phyloP scores from a whole-genome alignment of 208 protist genomes.

The Acanthamoeba healyi region DNA sequence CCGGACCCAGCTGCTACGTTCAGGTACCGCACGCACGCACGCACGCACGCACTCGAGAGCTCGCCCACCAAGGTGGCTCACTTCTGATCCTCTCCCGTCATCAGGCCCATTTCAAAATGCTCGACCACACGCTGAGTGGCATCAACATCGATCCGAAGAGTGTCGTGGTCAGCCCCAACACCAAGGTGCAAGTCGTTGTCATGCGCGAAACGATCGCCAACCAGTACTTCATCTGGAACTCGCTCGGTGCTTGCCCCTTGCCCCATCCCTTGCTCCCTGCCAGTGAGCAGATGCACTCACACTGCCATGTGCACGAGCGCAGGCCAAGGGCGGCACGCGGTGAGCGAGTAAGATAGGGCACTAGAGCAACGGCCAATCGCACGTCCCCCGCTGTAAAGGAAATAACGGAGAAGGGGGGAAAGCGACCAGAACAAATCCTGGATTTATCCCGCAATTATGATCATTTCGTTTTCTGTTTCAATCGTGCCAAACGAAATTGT shows the following conservation, averaged over 20 bases:
- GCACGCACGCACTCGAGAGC: neutral
- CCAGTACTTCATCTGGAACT: conserved; percentile 68
- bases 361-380: neutral
- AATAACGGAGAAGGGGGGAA: conserved; percentile 3
- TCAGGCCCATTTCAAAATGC: conserved; percentile 27
- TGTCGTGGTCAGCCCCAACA: conserved; percentile 6
- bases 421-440: neutral
- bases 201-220: conserved; percentile 33
- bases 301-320: neutral
- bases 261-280: neutral
- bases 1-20: conserved; percentile 35
- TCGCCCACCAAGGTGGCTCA: neutral
- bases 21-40: neutral
- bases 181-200: conserved; percentile 48
- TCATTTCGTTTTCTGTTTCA: too few relatives aligned
- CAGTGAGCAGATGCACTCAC: too few relatives aligned
- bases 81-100: neutral
- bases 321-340: conserved; percentile 1
- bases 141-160: conserved; percentile 44
- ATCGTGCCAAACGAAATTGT: too few relatives aligned
- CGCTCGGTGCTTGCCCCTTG: neutral
- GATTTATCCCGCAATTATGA: too few relatives aligned
- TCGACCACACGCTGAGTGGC: conserved; percentile 29
- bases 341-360: neutral
- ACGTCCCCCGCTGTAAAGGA: neutral